These are phyloP conservation scores for Stellera chamaejasme DNA, from an alignment of 345 rosid species.

Conservation along the genomic window DNA sequence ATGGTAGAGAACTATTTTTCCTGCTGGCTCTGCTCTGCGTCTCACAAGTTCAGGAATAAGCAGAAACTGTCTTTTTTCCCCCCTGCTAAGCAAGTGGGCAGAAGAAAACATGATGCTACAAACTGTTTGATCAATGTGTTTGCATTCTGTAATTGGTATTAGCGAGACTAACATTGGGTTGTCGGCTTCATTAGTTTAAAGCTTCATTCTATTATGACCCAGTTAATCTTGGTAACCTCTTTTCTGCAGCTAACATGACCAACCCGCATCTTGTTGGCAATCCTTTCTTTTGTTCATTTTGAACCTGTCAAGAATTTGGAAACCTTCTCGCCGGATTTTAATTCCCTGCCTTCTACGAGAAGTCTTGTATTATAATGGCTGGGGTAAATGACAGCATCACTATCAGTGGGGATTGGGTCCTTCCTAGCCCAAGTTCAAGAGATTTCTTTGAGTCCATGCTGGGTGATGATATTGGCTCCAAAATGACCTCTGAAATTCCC, in stretches of 20 bases:
- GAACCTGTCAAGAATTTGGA: constrained; percentile 27
- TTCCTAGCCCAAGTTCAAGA: constrained; percentile 59
- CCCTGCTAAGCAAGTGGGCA: too few species aligned
- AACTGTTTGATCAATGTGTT: neutral
- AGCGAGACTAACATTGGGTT: neutral
- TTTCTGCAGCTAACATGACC: too few species aligned
- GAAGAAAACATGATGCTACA: too few species aligned
- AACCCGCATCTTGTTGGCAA: neutral
- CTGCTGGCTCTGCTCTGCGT: too few species aligned
- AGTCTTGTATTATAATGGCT: constrained; percentile 37
- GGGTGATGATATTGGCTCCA: constrained; percentile 42
- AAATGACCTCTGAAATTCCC: neutral
- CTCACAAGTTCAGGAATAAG: too few species aligned
- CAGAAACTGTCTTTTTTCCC: too few species aligned
- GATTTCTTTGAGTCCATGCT: constrained; percentile 43
- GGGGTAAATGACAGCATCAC: constrained; percentile 46
- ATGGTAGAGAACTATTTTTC: too few species aligned
- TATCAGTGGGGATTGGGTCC: constrained; percentile 59
- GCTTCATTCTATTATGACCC: neutral
- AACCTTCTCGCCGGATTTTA: constrained; percentile 9
- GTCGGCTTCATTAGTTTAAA: neutral
- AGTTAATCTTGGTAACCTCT: neutral
- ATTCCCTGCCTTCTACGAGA: neutral
- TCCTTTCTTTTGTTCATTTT: constrained; percentile 5
- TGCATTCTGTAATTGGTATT: neutral